Evolutionary conservation across 352 stramenopile genomes (phyloP).

Genomic region (Globisporangium camurandrum): DNA sequence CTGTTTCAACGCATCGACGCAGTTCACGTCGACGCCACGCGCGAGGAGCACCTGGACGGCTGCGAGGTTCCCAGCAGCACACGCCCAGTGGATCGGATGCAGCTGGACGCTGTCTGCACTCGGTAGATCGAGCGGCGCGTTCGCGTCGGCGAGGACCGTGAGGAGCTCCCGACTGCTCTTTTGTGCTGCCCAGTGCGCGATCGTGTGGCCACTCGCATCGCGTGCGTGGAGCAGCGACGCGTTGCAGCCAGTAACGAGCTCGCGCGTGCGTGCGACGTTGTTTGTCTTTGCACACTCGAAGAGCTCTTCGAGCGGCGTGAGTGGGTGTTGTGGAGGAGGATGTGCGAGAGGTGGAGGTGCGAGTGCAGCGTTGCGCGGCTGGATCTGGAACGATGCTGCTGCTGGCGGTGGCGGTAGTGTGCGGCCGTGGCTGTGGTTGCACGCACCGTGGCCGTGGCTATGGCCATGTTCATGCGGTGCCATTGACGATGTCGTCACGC

Average conservation of each 20-base stretch:
- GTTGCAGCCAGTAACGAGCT: slow-evolving; percentile 23
- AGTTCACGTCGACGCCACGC: slow-evolving; percentile 69
- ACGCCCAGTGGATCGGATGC: slow-evolving; percentile 82
- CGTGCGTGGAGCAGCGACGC: slow-evolving; percentile 23
- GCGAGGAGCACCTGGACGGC: slow-evolving; percentile 54
- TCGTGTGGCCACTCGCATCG: slow-evolving; percentile 61
- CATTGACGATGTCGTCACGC: slow-evolving; percentile 5
- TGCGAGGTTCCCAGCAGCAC: slow-evolving; percentile 59
- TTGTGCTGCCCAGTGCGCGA: slow-evolving; percentile 68
- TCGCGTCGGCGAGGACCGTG: slow-evolving; percentile 35
- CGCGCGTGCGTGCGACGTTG: slow-evolving; percentile 42
- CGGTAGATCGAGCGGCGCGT: slow-evolving; percentile 44
- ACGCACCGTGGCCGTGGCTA: too few species aligned
- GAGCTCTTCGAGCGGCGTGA: slow-evolving; percentile 52
- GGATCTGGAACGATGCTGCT: slow-evolving; percentile 7
- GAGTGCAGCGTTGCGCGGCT: not conserved
- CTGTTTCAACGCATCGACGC: slow-evolving; percentile 57
- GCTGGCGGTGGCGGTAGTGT: not conserved
- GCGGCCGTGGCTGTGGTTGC: slow-evolving; percentile 6
- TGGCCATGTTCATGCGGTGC: slow-evolving; percentile 7
- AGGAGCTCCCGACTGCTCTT: slow-evolving; percentile 43
- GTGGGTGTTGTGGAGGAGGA: too few species aligned
- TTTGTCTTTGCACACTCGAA: slow-evolving; percentile 56
- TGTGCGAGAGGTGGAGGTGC: not conserved
- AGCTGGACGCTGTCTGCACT: slow-evolving; percentile 55